Percentiles rank a stretch among this genome's conserved stretches.
Evolutionary conservation across 306 rosid species (phyloP).

Genomic region (Vigna mungo): DNA sequence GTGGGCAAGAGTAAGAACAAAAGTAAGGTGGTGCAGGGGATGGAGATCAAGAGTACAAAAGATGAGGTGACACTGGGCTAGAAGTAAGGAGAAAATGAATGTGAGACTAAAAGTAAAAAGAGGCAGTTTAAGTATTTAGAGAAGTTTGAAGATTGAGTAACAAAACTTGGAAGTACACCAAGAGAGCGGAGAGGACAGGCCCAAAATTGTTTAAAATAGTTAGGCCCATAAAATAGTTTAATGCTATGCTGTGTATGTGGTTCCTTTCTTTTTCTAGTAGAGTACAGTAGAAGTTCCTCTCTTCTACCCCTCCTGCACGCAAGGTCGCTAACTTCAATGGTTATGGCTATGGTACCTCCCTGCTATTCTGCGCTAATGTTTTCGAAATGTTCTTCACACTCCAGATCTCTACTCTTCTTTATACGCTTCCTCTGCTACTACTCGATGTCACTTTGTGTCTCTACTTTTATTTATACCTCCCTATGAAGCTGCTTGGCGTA

Average conservation of each 20-base stretch:
- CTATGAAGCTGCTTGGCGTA: slow-evolving; percentile 4
- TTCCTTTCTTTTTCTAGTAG: background rate
- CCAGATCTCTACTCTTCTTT: slow-evolving; percentile 27
- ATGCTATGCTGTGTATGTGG: background rate
- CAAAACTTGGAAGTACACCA: no score
- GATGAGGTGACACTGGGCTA: no score
- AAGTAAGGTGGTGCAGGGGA: no score
- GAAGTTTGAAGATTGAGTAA: no score
- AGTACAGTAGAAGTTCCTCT: background rate
- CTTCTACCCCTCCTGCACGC: slow-evolving; percentile 34
- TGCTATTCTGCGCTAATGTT: background rate
- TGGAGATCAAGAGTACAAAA: no score
- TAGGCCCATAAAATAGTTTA: slow-evolving; percentile 3
- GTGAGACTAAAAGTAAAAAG: background rate
- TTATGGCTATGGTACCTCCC: slow-evolving; percentile 31
- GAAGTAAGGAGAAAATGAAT: no score
- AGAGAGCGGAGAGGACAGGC: no score
- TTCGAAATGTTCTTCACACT: background rate
- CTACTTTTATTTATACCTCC: background rate
- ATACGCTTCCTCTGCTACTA: background rate
- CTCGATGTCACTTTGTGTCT: background rate
- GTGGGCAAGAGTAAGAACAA: no score
- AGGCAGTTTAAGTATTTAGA: no score
- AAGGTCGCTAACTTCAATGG: background rate
- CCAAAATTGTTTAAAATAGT: background rate